Percentiles rank a stretch among this genome's conserved stretches.
Evolutionary conservation across 75 land plant species (phyloP).

Genomic region (Sequoiadendron giganteum): DNA sequence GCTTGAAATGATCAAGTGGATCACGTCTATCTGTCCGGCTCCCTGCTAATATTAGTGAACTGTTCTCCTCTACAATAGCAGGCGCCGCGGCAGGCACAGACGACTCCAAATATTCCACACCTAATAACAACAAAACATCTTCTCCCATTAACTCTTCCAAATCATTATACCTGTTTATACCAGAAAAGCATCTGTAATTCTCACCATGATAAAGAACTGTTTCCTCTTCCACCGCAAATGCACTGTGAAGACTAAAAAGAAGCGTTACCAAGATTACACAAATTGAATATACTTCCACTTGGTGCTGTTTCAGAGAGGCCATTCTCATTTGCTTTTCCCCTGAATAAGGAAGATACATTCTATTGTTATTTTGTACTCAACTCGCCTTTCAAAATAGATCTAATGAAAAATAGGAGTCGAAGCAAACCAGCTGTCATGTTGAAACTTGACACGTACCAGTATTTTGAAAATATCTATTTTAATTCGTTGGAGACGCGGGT

Average conservation of each 20-base stretch:
- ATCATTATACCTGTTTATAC: neutral
- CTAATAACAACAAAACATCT: neutral
- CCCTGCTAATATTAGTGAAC: slow-evolving; percentile 48
- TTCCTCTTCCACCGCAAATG: neutral
- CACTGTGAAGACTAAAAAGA: neutral
- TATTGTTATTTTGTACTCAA: neutral
- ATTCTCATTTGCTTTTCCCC: neutral
- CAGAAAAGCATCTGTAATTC: neutral
- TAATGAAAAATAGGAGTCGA: too few relatives aligned
- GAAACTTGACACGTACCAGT: too few relatives aligned
- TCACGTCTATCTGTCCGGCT: slow-evolving; percentile 63
- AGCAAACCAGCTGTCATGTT: too few relatives aligned
- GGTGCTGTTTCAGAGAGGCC: neutral
- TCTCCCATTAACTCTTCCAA: neutral
- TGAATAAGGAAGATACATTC: neutral
- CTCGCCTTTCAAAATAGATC: too few relatives aligned
- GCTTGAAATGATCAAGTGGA: slow-evolving; percentile 54
- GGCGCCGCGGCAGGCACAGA: neutral
- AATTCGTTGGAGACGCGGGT: too few relatives aligned
- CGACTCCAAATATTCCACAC: neutral
- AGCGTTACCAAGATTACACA: neutral
- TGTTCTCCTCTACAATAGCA: slow-evolving; percentile 8
- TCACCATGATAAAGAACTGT: neutral
- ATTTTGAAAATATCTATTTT: too few relatives aligned
- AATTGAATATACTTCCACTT: neutral